Evolutionary conservation across 1,139 yeast genomes (phyloP).

Genomic region (Candida freyschussii): DNA sequence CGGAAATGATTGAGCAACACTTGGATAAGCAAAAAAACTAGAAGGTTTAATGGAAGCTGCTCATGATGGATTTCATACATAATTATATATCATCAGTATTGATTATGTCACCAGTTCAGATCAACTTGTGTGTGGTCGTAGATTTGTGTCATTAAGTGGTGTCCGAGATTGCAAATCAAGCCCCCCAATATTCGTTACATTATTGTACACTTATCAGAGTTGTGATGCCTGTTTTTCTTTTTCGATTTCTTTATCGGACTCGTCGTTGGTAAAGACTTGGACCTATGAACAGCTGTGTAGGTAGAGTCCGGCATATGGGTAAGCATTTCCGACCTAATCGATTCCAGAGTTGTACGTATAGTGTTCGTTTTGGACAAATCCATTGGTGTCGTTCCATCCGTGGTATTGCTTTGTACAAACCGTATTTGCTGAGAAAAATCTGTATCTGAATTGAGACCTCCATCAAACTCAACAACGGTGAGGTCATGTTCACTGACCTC

Average conservation of each 20-base stretch:
- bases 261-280: slow-evolving; percentile 21
- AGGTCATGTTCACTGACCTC: slow-evolving; percentile 20
- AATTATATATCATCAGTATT: background rate
- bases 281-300: slow-evolving; percentile 18
- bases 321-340: slow-evolving; percentile 23
- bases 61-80: background rate
- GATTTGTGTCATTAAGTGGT: background rate
- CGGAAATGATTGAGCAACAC: slow-evolving; percentile 72
- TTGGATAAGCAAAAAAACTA: slow-evolving; percentile 19
- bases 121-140: no score
- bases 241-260: slow-evolving; percentile 11
- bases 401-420: slow-evolving; percentile 17
- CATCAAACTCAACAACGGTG: slow-evolving; percentile 24
- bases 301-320: slow-evolving; percentile 21
- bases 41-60: no score
- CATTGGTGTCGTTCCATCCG: slow-evolving; percentile 18
- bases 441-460: slow-evolving; percentile 7
- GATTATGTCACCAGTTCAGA: no score
- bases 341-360: slow-evolving; percentile 19
- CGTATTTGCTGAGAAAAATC: slow-evolving; percentile 11
- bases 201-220: slow-evolving; percentile 14
- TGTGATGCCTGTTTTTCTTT: slow-evolving; percentile 5
- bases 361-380: slow-evolving; percentile 21
- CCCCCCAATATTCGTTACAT: slow-evolving; percentile 14
- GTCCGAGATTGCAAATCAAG: background rate